These are phyloP conservation scores for Ustilago trichophora DNA, from an alignment of 1,284 basidiomycete genomes.

Conservation along the genomic window DNA sequence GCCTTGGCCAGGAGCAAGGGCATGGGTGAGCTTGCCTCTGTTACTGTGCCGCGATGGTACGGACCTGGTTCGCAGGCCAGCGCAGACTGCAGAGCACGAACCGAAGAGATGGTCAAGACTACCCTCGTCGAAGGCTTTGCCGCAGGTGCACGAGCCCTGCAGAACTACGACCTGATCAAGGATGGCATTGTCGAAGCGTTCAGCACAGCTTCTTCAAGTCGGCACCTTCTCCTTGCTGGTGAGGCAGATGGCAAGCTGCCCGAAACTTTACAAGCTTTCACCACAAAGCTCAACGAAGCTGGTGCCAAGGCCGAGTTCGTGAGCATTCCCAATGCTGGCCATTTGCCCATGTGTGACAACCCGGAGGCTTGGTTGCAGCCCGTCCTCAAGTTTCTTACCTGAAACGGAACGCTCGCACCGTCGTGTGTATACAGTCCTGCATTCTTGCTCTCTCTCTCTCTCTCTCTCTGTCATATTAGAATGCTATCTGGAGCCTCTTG, in stretches of 20 bases:
- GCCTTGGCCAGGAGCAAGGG: slow-evolving; percentile 59
- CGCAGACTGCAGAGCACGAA: slow-evolving; percentile 40
- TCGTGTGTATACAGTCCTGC: too few relatives aligned
- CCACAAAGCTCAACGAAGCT: slow-evolving; percentile 58
- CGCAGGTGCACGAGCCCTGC: slow-evolving; percentile 66
- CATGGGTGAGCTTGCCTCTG: slow-evolving; percentile 66
- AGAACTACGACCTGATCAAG: slow-evolving; percentile 67
- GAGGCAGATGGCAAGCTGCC: slow-evolving; percentile 68
- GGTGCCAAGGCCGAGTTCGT: slow-evolving; percentile 63
- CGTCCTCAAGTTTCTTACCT: slow-evolving; percentile 35
- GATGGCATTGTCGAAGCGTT: slow-evolving; percentile 61
- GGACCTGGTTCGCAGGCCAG: slow-evolving; percentile 59
- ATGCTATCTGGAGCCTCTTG: too few relatives aligned
- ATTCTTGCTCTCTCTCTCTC: too few relatives aligned
- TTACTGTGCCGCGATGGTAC: slow-evolving; percentile 68
- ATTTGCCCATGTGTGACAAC: slow-evolving; percentile 68
- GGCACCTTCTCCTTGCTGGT: slow-evolving; percentile 67
- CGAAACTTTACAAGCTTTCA: slow-evolving; percentile 62
- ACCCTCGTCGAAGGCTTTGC: slow-evolving; percentile 68
- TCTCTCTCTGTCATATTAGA: too few relatives aligned
- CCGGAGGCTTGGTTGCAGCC: slow-evolving; percentile 55
- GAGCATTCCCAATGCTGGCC: slow-evolving; percentile 65
- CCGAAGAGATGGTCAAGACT: slow-evolving; percentile 56
- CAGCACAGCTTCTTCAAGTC: slow-evolving; percentile 16
- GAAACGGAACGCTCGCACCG: too few relatives aligned